Evolutionary conservation across 1,139 yeast genomes (phyloP), one percentile per base, ranked within the genome.

Genomic region (Kluyveromyces marxianus): DNA sequence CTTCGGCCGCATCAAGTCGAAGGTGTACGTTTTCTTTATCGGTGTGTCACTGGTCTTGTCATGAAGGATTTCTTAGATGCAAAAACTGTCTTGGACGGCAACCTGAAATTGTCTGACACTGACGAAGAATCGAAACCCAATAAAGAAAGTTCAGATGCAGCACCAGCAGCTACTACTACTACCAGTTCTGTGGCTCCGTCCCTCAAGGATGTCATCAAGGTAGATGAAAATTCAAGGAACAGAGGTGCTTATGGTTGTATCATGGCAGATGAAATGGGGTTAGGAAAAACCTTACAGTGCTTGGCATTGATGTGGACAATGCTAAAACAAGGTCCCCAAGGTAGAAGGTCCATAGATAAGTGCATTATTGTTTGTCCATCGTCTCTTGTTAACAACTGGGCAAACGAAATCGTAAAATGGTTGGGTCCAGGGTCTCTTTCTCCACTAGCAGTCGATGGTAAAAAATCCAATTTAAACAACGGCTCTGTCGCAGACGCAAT

Each of bases 261-360:
- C 46, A 92, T 92, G 98, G 99, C 99, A 0, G 99, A 92, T 69
- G 99, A 89, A 68, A 92, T 92, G 98, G 98, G 98, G 2, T 72
- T 92, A 39, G 98, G 98, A 27, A 92, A 92, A 62, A 92, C 99
- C 0, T 71, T 92, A 38, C 99, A 92, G 65, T 94, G 98, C 63
- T 75, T 92, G 40, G 75, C 97, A 0, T 71, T 92, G 38, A 76
- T 92, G 87, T 92, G 98, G 98, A 92, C 98, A 0, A 66, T 92
- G 45, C 71, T 92, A 40, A 79, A 77, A 53, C 99, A 92, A 63
- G 83, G 96, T 21, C 97, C 98, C 0, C 77, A 92, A 47, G 97
- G 97, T 2, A 79, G 74, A 50, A 78, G 81, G 43, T 82, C 95
- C 1, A 92, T 94, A 34, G 87, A 83, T 48, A 92, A 92, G 63